phyloP scores from a whole-genome alignment of 1,139 yeast species.

The Taphrina sp. region DNA sequence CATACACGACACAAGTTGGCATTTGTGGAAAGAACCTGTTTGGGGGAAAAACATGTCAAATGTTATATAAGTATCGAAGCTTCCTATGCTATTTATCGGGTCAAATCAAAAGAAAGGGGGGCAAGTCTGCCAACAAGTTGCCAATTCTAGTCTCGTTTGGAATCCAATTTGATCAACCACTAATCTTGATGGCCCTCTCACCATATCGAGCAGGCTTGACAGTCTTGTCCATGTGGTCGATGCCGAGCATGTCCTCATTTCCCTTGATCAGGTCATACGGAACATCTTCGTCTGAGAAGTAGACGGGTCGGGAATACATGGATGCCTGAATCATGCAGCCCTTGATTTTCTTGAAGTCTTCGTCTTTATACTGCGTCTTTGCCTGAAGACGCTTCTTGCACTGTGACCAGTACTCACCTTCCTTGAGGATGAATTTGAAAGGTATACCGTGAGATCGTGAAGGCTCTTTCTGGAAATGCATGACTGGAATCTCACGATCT shows the following conservation, averaged over 20 bases:
- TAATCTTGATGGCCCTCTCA: slow-evolving; percentile 37
- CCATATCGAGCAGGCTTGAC: slow-evolving; percentile 40
- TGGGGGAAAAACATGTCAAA: too few species aligned
- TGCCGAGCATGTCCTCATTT: slow-evolving; percentile 56
- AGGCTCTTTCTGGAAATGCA: slow-evolving; percentile 75
- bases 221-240: slow-evolving; percentile 81
- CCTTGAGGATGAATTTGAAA: slow-evolving; percentile 64
- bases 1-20: too few species aligned
- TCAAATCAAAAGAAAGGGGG: too few species aligned
- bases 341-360: slow-evolving; percentile 72
- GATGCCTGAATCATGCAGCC: slow-evolving; percentile 49
- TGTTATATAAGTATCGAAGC: too few species aligned
- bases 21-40: too few species aligned
- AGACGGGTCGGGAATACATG: slow-evolving; percentile 51
- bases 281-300: slow-evolving; percentile 53
- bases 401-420: slow-evolving; percentile 62
- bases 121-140: too few species aligned
- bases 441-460: slow-evolving; percentile 82
- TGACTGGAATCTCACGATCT: slow-evolving; percentile 51
- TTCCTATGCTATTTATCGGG: too few species aligned
- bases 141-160: too few species aligned
- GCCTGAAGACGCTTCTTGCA: slow-evolving; percentile 68
- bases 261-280: slow-evolving; percentile 58
- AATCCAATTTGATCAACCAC: background rate
- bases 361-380: slow-evolving; percentile 69